Evolutionary conservation across 495 filamentous ascomycete species (phyloP).

Genomic region (Xylaria intraflava): DNA sequence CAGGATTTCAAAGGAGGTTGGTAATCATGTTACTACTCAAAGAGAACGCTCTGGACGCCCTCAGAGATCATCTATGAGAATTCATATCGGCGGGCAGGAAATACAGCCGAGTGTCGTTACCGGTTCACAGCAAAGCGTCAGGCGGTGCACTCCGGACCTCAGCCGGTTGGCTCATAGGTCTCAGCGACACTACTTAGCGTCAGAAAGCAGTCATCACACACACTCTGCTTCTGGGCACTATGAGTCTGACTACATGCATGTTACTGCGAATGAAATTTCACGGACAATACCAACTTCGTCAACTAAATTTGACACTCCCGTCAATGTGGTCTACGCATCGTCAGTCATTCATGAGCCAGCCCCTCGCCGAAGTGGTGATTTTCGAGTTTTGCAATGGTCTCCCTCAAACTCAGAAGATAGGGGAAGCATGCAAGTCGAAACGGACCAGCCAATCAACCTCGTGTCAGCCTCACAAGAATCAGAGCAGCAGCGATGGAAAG

Average conservation of each 20-base stretch:
- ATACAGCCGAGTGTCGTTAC: conserved; percentile 18
- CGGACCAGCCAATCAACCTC: conserved; percentile 10
- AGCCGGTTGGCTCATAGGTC: not conserved
- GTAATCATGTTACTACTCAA: not conserved
- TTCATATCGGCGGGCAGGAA: conserved; percentile 36
- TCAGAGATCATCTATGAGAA: conserved; percentile 12
- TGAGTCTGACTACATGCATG: not conserved
- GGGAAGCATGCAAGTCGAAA: conserved; percentile 23
- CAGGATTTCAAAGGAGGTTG: not conserved
- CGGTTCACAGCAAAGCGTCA: conserved; percentile 9
- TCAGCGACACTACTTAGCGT: conserved; percentile 6
- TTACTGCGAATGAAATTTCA: not conserved
- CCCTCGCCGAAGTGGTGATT: conserved; percentile 15
- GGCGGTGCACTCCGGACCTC: conserved; percentile 7
- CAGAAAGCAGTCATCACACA: conserved; percentile 6
- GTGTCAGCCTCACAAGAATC: conserved; percentile 15
- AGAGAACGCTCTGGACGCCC: not conserved
- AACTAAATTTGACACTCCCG: conserved; percentile 8
- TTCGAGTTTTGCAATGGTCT: conserved; percentile 16
- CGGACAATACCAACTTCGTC: not conserved
- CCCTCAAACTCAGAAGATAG: conserved; percentile 15
- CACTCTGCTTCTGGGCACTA: not conserved
- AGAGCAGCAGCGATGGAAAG: conserved; percentile 20
- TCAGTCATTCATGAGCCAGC: conserved; percentile 21
- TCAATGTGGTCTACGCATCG: conserved; percentile 17